phyloP scores from a whole-genome alignment of 1,284 basidiomycete genomes.

The Ceratobasidium sp. region DNA sequence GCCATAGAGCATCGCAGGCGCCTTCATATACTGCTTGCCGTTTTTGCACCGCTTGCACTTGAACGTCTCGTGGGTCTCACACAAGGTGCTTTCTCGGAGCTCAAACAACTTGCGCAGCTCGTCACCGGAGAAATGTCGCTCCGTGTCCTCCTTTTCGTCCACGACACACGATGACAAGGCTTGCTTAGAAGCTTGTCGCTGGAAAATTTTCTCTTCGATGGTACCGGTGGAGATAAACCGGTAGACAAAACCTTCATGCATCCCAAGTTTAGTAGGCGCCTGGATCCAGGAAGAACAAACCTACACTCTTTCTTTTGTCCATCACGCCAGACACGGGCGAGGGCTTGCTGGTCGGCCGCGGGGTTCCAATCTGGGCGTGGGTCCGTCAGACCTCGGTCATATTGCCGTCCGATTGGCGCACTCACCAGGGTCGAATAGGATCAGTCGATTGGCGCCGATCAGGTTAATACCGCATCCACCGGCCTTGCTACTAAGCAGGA shows the following conservation, averaged over 20 bases:
- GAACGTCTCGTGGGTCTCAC: conserved; percentile 97
- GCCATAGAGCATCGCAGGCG: conserved; percentile 89
- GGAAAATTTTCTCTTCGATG: conserved; percentile 99
- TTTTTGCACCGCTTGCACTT: conserved; percentile 95
- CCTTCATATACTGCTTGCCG: conserved; percentile 84
- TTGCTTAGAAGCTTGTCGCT: conserved; percentile 94
- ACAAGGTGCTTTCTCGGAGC: conserved; percentile 86
- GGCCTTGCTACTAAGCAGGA: conserved; percentile 94
- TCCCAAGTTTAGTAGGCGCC: background rate
- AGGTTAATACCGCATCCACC: conserved; percentile 99
- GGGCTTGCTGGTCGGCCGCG: conserved; percentile 96
- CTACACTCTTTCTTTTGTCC: conserved; percentile 99
- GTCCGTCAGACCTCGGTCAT: background rate
- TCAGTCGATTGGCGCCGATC: conserved; percentile 94
- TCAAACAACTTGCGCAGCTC: conserved; percentile 89
- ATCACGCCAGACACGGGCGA: conserved; percentile 99
- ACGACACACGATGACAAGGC: conserved; percentile 97
- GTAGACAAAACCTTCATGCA: conserved; percentile 84
- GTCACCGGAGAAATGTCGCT: conserved; percentile 93
- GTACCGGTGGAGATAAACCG: conserved; percentile 98
- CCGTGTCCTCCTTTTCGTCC: conserved; percentile 95
- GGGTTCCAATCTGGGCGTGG: conserved; percentile 90
- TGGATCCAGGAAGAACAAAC: conserved; percentile 44
- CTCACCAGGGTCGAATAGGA: conserved; percentile 93
- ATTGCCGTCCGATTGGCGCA: conserved; percentile 5